Evolutionary conservation across 257 asterid species (phyloP), one percentile per base, ranked within the genome.

Genomic region (Scutellaria minor): DNA sequence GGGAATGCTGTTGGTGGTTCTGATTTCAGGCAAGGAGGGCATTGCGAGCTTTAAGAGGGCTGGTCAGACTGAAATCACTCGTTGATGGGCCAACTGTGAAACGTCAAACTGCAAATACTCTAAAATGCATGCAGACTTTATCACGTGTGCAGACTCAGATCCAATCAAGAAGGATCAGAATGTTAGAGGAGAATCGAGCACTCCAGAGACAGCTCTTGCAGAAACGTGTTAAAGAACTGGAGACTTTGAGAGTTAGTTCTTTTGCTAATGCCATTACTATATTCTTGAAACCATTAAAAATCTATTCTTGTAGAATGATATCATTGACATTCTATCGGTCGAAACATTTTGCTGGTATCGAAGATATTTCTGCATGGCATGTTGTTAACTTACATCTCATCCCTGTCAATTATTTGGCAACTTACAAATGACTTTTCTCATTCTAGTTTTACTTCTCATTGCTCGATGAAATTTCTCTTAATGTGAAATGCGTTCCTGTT

Each of bases 81-180:
- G 89, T 87, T 39, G 91, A 92, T 76, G 99, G 98, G 69, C 85
- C 91, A 9, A 87, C 87, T 13, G 98, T 81, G 51, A 87, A 81
- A 79, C 93, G 96, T 57, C 98, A 95, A 81, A 95, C 98, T 9
- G 83, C 95, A 75, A 92, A 83, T 67, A 81, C 99, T 62, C 81
- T 95, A 55, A 92, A 90, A 80, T 82, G 93, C 78, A 90, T 95
- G 98, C 99, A 95, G 69, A 80, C 88, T 52, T 64, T 92, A 57
- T 88, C 92, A 18, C 95, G 92, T 37, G 97, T 95, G 77, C 99
- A 95, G 66, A 74, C 98, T 69, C 98, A 90, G 89, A 86, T 95
- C 83, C 89, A 85, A 41, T 80, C 94, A 1, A 85, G 92, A 81
- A 87, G 99, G 79, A 76, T 88, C 73, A 82, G 90, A 69, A 90